Evolutionary conservation across 495 filamentous ascomycete species (phyloP), one percentile per base, ranked within the genome.

Genomic region (Podospora pseudoanserina): DNA sequence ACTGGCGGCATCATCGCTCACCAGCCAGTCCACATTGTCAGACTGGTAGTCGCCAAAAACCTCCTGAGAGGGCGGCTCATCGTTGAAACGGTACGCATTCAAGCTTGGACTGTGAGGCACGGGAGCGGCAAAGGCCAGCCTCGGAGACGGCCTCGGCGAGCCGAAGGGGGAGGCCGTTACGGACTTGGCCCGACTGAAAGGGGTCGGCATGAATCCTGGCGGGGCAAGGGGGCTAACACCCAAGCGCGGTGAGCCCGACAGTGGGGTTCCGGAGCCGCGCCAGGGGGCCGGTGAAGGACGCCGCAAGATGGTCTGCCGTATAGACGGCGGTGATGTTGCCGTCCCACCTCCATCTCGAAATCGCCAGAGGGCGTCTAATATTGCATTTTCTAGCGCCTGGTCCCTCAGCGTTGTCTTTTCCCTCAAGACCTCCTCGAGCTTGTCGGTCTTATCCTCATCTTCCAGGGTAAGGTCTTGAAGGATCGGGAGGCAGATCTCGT

Each of bases 371-470:
- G 92, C 89, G 77, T 97, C 93, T 64, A 99, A 85, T 23, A 97
- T 88, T 49, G 91, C 90, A 82, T 97, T 93, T 76, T 98, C 96
- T 58, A 99, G 83, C 19, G 88, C 81, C 69, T 88, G 79, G n/a
- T 93, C 94, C 11, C 84, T 86, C 65, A 98, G 80, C 18, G 85
- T 85, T 6, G 92, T 93, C 79, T 93, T 89, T 66, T 88, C 89
- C 77, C 88, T 88, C 68, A 98, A 83, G 23, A 96, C 83, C 70
- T 94, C 92, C 76, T 97, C 93, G 63, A 97, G 83, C 79, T 90
- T 93, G 77, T 99, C 96, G 3, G 90, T 91, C 82, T 93, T 96
- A 69, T 98, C 96, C 76, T 99, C 96, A 72, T 98, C 96, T 70
- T 96, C 92, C 27, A 97, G 80, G 64, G 79, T 83, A 67, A 87